phyloP scores from a whole-genome alignment of 2,329 filamentous ascomycete genomes.

The Aspergillus latus region DNA sequence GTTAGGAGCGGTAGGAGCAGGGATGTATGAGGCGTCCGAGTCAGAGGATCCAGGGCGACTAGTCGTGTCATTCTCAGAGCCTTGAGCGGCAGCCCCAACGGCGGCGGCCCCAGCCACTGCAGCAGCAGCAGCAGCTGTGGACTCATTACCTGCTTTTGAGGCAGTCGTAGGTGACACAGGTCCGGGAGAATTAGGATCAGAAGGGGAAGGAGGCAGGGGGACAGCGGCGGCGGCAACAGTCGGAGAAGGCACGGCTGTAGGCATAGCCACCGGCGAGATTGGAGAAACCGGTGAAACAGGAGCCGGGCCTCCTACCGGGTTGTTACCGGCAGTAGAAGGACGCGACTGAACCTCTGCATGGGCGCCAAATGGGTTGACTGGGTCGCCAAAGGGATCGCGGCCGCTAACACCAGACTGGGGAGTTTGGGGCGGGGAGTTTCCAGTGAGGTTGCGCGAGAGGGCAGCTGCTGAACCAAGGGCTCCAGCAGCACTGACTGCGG shows the following conservation, averaged over 20 bases:
- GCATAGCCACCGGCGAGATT: neutral
- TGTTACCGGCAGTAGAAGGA: conserved; percentile 11
- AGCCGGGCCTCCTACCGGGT: neutral
- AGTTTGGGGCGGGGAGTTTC: conserved; percentile 31
- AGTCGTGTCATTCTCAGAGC: conserved; percentile 22
- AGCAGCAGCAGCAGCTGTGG: conserved; percentile 37
- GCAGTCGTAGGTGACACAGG: conserved; percentile 24
- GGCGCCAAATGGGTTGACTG: conserved; percentile 70
- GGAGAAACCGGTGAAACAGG: neutral
- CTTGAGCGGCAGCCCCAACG: conserved; percentile 35
- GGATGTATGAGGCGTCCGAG: conserved; percentile 25
- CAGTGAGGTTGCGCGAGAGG: conserved; percentile 36
- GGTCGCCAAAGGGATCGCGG: conserved; percentile 52
- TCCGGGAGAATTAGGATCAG: conserved; percentile 35
- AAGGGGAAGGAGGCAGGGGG: conserved; percentile 43
- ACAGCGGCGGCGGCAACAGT: neutral
- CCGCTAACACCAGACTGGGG: conserved; percentile 43
- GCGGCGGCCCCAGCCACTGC: conserved; percentile 41
- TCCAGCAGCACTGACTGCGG: conserved; percentile 20
- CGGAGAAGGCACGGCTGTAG: neutral
- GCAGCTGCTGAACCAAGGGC: conserved; percentile 21
- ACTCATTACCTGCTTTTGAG: conserved; percentile 35
- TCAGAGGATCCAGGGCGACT: conserved; percentile 23
- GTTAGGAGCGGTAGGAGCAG: conserved; percentile 23
- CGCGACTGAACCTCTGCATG: conserved; percentile 51